phyloP scores from a whole-genome alignment of 2,329 filamentous ascomycete genomes.

The Hymenoscyphus scutula region DNA sequence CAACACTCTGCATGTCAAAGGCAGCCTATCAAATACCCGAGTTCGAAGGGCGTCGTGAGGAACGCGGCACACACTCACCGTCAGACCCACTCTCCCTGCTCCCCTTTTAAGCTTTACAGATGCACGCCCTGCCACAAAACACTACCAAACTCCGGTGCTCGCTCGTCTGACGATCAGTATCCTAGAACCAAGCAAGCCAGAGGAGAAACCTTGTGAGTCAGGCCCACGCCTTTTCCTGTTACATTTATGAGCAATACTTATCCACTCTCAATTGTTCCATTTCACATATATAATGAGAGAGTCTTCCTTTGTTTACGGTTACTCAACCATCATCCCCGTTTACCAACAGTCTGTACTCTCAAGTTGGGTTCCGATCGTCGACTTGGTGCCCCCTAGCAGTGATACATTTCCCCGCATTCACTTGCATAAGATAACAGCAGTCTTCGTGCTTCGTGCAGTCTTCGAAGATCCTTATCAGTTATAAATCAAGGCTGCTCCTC shows the following conservation, averaged over 20 bases:
- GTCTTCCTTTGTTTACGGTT: constrained; percentile 7
- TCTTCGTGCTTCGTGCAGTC: not conserved
- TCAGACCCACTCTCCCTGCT: constrained; percentile 1
- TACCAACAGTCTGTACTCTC: constrained; percentile 8
- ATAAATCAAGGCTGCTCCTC: constrained; percentile 6
- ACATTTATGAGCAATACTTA: constrained; percentile 9
- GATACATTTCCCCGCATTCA: constrained; percentile 23
- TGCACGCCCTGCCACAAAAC: not conserved
- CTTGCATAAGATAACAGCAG: constrained; percentile 18
- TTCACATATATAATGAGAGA: constrained; percentile 16
- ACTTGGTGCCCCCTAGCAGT: constrained; percentile 10
- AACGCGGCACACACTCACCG: not conserved
- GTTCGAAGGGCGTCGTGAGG: constrained; percentile 4
- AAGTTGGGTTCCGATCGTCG: not conserved
- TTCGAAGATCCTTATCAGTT: constrained; percentile 2
- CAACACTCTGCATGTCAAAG: constrained; percentile 3
- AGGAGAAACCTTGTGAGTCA: constrained; percentile 20
- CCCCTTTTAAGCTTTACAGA: constrained; percentile 6
- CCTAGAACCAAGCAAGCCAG: not conserved
- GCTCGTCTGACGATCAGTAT: constrained; percentile 5
- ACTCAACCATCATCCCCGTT: constrained; percentile 4
- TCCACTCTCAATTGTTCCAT: not conserved
- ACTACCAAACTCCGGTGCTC: constrained; percentile 6
- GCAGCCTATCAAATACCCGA: constrained; percentile 8
- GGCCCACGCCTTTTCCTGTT: constrained; percentile 17